Evolutionary conservation across 257 asterid genomes (phyloP), one percentile per base, ranked within the genome.

Genomic region (Galeopsis tetrahit): DNA sequence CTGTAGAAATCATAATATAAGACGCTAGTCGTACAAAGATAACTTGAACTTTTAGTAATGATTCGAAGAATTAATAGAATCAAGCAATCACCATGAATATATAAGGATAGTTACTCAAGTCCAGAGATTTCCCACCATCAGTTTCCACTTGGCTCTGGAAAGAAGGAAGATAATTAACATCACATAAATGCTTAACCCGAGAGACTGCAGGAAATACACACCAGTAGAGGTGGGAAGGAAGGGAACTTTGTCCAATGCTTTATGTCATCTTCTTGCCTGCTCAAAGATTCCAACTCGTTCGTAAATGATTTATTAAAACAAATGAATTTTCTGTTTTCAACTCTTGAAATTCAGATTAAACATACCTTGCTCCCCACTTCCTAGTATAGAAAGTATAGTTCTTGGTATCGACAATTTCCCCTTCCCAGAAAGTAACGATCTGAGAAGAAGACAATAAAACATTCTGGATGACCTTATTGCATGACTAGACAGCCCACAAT

Each of bases 381-480:
- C 96, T 95, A 63, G 97, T 95, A 90, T 83, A 92, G 92, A 95
- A 95, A 64, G 97, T 92, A 82, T 85, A 85, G 70, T 92, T 95
- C 85, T 94, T 95, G 51, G 99, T 86, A 77, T 95, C 99, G 13
- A 95, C 99, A 84, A 94, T 92, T 84, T 94, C 99, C 66, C 99
- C 99, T 87, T 94, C 99, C 99, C 99, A 94, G 80, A 91, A 94
- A 70, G 99, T 94, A 80, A 94, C 90, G 68, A 94, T 98, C 99
- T 94, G 86, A 52, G 76, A 73, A 68, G 66, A 73, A 39, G 36
- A 68, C 51, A 32, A 36, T 11, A 28, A 59, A 13, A 48, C 34
- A 42, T 56, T n/a, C 48, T 28, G 58, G 66, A 69, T 49, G 34
- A 56, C 10, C 36, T 52, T 13, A 75, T 32, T 2, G 17, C 7